Evolutionary conservation across 2,329 filamentous ascomycete species (phyloP), one percentile per base, ranked within the genome.

Genomic region (Davidsoniella australis): DNA sequence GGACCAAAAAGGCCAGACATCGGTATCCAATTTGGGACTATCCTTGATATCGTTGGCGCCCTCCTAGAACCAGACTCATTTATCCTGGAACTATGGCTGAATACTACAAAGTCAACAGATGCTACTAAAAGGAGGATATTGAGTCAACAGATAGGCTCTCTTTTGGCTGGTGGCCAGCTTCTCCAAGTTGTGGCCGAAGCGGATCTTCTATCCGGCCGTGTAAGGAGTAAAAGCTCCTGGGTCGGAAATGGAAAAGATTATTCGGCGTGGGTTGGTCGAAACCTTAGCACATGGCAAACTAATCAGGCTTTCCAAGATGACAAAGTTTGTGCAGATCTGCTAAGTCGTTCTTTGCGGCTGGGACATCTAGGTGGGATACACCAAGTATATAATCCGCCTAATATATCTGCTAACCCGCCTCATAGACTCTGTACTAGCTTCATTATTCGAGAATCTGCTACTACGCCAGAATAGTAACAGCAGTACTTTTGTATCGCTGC

Each of bases 191-290:
- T 68, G 9, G 73, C 74, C 0, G 75, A 78, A 54, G 79, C 78
- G 14, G 64, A 64, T 17, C 26, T 46, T 36, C 20, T 49, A 4
- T 37, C 51, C 23, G 39, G 24, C 2, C 44, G 44, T 20, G 39
- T 24, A 40, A 42, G 43, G 17, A 37, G 16, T 5, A 33, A 10
- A 1, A 23, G 29, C 10, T 42, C 42, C 2, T 93, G 85, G 84
- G 58, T 85, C 33, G 70, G 75, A 0, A 72, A 79, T 54, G 80
- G 81, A 3, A 67, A 67, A 23, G 61, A 70, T 16, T 94, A 84
- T 63, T 72, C 75, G 10, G 63, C 64, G 26, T 94, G 87, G 87
- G 62, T 94, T 38, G 82, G 78, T 2, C 63, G 62, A 12, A 84
- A 79, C 58, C 68, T 91, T 45, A 66, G 60, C 26, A 59, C 55